Evolutionary conservation across 805 yeast genomes (phyloP).

Genomic region (Yarrowia alimentaria): DNA sequence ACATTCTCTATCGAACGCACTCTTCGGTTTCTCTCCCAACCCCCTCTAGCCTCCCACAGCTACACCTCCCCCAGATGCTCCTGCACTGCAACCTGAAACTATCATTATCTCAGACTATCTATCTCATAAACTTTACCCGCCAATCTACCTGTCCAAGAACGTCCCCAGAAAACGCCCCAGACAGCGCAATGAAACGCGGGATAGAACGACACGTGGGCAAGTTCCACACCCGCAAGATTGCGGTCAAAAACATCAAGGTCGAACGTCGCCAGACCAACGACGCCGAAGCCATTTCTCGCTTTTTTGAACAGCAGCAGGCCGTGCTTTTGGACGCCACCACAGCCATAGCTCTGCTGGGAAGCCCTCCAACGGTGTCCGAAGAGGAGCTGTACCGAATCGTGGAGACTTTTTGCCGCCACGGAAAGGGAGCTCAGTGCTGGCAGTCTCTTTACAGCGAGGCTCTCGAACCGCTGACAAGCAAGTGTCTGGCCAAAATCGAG

Average conservation of each 20-base stretch:
- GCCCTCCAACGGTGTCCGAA: background rate
- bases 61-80: too few relatives aligned
- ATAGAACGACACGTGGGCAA: constrained; percentile 26
- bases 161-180: too few relatives aligned
- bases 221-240: constrained; percentile 21
- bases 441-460: background rate
- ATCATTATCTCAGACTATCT: background rate
- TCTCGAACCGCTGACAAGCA: constrained; percentile 4
- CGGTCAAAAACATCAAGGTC: constrained; percentile 25
- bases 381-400: constrained; percentile 21
- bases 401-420: constrained; percentile 20
- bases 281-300: constrained; percentile 4
- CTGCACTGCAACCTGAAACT: too few relatives aligned
- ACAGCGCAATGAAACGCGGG: constrained; percentile 20
- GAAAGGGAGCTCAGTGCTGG: constrained; percentile 15
- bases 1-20: too few relatives aligned
- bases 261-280: constrained; percentile 11
- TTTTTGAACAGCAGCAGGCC: constrained; percentile 8
- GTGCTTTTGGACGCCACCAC: background rate
- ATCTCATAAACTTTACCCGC: background rate
- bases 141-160: too few relatives aligned
- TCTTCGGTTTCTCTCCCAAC: too few relatives aligned
- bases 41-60: too few relatives aligned
- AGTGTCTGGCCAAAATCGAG: constrained; percentile 4
- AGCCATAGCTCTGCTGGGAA: background rate